These are phyloP conservation scores for Trichoderma semiorbis DNA, from an alignment of 2,329 filamentous ascomycete species.

Conservation along the genomic window DNA sequence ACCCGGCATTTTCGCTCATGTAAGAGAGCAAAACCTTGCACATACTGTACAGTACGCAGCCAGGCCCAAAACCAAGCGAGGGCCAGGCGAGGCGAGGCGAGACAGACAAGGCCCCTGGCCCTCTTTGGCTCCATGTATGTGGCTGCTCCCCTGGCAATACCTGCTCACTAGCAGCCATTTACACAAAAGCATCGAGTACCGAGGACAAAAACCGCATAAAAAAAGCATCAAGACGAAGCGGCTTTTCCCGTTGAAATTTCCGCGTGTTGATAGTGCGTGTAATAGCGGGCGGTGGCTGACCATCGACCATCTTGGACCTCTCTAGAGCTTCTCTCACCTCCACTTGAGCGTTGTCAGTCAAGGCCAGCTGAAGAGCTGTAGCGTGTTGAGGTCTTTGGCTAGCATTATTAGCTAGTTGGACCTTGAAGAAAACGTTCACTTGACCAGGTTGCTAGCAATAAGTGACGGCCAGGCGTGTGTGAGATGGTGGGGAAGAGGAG, in stretches of 20 bases:
- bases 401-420: neutral
- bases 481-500: neutral
- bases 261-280: neutral
- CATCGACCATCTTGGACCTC: neutral
- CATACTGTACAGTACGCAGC: neutral
- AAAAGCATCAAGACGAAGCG: neutral
- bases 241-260: conserved; percentile 5
- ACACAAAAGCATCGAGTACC: neutral
- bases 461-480: neutral
- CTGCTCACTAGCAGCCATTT: neutral
- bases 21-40: conserved; percentile 15
- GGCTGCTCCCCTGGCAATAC: neutral
- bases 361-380: neutral
- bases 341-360: neutral
- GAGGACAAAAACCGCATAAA: neutral
- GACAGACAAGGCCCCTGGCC: conserved; percentile 2
- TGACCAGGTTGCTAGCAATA: neutral
- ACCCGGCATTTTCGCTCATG: conserved; percentile 2
- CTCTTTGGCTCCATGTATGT: neutral
- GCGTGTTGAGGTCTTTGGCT: neutral
- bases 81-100: conserved; percentile 1
- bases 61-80: neutral
- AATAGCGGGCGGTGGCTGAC: conserved; percentile 15
- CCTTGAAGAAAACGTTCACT: neutral
- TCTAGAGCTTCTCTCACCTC: neutral